Percentiles rank a stretch among this genome's conserved stretches.
Conservation (phyloP, 768 basidiomycete genomes). For the Auriscalpium vulgare region DNA sequence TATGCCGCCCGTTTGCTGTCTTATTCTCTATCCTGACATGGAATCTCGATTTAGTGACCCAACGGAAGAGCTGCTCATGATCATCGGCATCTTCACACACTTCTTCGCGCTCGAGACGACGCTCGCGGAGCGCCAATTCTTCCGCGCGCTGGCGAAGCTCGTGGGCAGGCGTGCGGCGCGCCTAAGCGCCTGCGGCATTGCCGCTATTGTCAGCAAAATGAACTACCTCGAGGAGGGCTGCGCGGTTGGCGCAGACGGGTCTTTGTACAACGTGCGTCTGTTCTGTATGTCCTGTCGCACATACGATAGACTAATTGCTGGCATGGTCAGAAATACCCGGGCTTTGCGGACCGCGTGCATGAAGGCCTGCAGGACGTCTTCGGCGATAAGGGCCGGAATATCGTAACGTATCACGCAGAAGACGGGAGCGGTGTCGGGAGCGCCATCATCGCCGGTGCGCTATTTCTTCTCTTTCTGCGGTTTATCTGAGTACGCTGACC, state of each 20-base stretch:
- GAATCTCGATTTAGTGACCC: constrained; percentile 53
- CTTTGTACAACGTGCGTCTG: constrained; percentile 79
- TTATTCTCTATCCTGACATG: not conserved
- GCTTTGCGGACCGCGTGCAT: constrained; percentile 88
- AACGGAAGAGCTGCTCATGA: constrained; percentile 93
- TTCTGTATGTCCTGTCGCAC: not conserved
- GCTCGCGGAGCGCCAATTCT: constrained; percentile 93
- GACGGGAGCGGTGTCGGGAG: constrained; percentile 93
- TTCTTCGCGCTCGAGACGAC: constrained; percentile 97
- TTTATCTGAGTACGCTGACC: not conserved
- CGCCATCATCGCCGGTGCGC: constrained; percentile 83
- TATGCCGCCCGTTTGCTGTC: constrained; percentile 21
- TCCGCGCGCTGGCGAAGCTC: constrained; percentile 86
- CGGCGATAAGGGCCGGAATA: constrained; percentile 90
- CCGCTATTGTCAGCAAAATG: constrained; percentile 93
- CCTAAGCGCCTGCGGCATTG: constrained; percentile 91
- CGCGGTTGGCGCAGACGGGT: constrained; percentile 86
- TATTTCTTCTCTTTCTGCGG: constrained; percentile 4
- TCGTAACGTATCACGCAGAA: constrained; percentile 77
- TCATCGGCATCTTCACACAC: constrained; percentile 94
- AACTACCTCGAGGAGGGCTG: constrained; percentile 89
- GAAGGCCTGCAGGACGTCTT: constrained; percentile 92
- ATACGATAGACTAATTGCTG: not conserved
- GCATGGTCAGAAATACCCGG: constrained; percentile 81
- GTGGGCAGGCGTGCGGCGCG: constrained; percentile 87